Percentiles rank a stretch among this genome's conserved stretches.
Evolutionary conservation across 179 eudicot species (phyloP).

Genomic region (Actinidia polygama): DNA sequence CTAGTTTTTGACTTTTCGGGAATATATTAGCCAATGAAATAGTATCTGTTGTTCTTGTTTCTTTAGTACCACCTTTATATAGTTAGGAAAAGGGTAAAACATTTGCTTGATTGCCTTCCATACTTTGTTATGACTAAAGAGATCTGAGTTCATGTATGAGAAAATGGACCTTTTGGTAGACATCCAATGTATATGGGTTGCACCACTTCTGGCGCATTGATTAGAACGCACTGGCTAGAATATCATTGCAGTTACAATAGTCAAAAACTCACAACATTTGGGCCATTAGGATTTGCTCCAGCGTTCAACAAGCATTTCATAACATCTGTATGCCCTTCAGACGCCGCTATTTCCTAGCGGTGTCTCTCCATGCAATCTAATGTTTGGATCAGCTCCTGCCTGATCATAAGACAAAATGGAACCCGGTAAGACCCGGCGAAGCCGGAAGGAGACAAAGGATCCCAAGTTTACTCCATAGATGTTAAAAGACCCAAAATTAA

Average conservation of each 20-base stretch:
- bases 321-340: constrained; percentile 21
- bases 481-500: too few species aligned
- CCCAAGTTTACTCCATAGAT: neutral
- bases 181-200: neutral
- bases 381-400: constrained; percentile 50
- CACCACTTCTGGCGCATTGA: neutral
- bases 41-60: too few species aligned
- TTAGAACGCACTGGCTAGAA: neutral
- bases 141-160: neutral
- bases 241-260: neutral
- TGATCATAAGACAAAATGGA: constrained; percentile 14
- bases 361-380: constrained; percentile 15
- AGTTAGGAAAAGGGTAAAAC: neutral
- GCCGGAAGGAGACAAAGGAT: neutral
- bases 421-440: neutral
- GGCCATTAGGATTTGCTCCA: constrained; percentile 42
- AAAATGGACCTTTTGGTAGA: neutral
- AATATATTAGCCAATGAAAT: too few species aligned
- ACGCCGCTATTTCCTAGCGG: constrained; percentile 30
- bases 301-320: constrained; percentile 32
- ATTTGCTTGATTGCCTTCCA: neutral
- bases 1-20: too few species aligned
- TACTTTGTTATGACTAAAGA: neutral
- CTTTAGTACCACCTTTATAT: too few species aligned
- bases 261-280: constrained; percentile 23